Percentiles rank a stretch among this genome's conserved stretches.
Evolutionary conservation across 2,329 filamentous ascomycete species (phyloP).

Genomic region (Knufia petricola): DNA sequence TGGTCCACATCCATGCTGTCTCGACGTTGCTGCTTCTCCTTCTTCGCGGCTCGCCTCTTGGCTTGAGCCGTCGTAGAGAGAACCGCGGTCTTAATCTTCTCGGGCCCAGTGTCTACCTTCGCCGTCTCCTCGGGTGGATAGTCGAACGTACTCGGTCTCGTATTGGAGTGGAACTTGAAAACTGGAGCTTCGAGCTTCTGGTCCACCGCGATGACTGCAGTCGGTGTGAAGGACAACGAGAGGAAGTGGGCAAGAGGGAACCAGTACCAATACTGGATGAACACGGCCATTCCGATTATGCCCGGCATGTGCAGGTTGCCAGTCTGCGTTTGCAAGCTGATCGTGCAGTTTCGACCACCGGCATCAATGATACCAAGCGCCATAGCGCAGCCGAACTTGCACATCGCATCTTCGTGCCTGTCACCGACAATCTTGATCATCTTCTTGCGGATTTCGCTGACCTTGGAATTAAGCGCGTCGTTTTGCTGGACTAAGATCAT

Average conservation of each 20-base stretch:
- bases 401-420: slow-evolving; percentile 97
- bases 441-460: slow-evolving; percentile 79
- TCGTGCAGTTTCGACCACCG: slow-evolving; percentile 95
- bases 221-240: slow-evolving; percentile 91
- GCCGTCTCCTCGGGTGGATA: slow-evolving; percentile 95
- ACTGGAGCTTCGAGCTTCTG: slow-evolving; percentile 85
- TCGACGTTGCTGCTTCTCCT: slow-evolving; percentile 63
- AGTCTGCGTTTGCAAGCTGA: slow-evolving; percentile 92
- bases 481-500: slow-evolving; percentile 99
- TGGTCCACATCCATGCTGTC: slow-evolving; percentile 91
- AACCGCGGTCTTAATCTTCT: slow-evolving; percentile 89
- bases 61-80: slow-evolving; percentile 95
- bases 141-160: slow-evolving; percentile 89
- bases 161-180: slow-evolving; percentile 94
- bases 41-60: slow-evolving; percentile 86
- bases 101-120: slow-evolving; percentile 85
- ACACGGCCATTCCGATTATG: slow-evolving; percentile 95
- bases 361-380: slow-evolving; percentile 96
- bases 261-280: slow-evolving; percentile 99
- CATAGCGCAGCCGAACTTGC: slow-evolving; percentile 91
- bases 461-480: slow-evolving; percentile 96
- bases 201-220: slow-evolving; percentile 88
- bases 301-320: slow-evolving; percentile 98
- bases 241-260: slow-evolving; percentile 98
- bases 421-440: slow-evolving; percentile 90